Evolutionary conservation across 352 stramenopile species (phyloP).

Genomic region (Globisporangium middletonii): DNA sequence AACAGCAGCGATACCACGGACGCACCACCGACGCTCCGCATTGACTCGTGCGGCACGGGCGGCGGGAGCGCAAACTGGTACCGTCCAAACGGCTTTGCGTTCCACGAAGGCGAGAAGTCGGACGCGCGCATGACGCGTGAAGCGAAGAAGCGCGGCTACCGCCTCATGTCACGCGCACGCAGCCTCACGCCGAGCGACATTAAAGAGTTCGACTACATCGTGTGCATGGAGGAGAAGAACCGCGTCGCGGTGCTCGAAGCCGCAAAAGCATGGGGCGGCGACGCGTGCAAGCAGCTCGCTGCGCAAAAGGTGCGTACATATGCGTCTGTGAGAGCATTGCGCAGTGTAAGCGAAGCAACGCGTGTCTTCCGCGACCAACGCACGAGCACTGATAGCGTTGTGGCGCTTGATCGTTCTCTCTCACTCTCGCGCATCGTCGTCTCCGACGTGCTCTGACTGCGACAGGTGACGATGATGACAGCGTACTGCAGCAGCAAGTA

Average conservation of each 20-base stretch:
- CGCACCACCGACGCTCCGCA: conserved; percentile 24
- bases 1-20: conserved; percentile 14
- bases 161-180: conserved; percentile 71
- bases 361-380: no score
- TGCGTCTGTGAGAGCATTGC: not conserved
- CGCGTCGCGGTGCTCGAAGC: conserved; percentile 74
- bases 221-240: conserved; percentile 89
- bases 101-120: conserved; percentile 80
- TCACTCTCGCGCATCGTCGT: not conserved
- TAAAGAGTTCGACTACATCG: conserved; percentile 82
- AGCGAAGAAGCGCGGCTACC: conserved; percentile 77
- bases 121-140: conserved; percentile 84
- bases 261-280: conserved; percentile 75
- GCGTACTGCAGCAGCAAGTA: conserved; percentile 68
- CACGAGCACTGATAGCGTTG: not conserved
- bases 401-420: not conserved
- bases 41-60: conserved; percentile 86
- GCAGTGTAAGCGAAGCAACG: no score
- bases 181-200: conserved; percentile 69
- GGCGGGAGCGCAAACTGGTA: conserved; percentile 81
- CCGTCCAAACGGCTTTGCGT: conserved; percentile 68
- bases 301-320: conserved; percentile 36
- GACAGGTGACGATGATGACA: conserved; percentile 80
- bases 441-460: not conserved
- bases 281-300: conserved; percentile 35